Percentiles rank a stretch among this genome's conserved stretches.
These are phyloP conservation scores for Aspergillus amoenus DNA, from an alignment of 2,329 filamentous ascomycete genomes.

Conservation along the genomic window DNA sequence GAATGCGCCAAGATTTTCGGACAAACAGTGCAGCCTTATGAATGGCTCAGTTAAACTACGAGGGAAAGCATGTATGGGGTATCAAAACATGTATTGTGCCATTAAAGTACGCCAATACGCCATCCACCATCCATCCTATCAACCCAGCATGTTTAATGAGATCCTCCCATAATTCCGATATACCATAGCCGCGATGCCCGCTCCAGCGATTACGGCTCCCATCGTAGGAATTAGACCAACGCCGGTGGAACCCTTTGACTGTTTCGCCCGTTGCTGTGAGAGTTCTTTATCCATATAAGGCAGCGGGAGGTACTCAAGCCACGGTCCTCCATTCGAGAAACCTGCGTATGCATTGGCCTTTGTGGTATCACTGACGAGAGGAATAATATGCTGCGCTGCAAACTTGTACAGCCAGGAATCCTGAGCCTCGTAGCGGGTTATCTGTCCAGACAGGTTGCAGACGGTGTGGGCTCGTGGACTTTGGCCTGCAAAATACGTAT, in stretches of 20 bases:
- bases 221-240: accelerated
- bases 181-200: too few species aligned
- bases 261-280: neutral
- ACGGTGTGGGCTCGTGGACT: neutral
- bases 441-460: neutral
- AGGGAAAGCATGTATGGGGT: too few species aligned
- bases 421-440: neutral
- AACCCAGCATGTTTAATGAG: too few species aligned
- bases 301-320: neutral
- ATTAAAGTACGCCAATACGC: too few species aligned
- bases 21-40: too few species aligned
- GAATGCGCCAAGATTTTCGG: too few species aligned
- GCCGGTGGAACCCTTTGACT: too few species aligned
- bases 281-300: neutral
- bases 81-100: too few species aligned
- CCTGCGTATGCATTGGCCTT: neutral
- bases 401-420: conserved; percentile 1
- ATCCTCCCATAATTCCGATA: too few species aligned
- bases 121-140: too few species aligned
- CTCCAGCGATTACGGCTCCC: too few species aligned
- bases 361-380: neutral
- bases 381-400: neutral
- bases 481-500: neutral
- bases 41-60: too few species aligned
- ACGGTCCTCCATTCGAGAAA: neutral